Evolutionary conservation across 2,329 filamentous ascomycete genomes (phyloP), one percentile per base, ranked within the genome.

Genomic region (Phymatotrichopsis omnivora): DNA sequence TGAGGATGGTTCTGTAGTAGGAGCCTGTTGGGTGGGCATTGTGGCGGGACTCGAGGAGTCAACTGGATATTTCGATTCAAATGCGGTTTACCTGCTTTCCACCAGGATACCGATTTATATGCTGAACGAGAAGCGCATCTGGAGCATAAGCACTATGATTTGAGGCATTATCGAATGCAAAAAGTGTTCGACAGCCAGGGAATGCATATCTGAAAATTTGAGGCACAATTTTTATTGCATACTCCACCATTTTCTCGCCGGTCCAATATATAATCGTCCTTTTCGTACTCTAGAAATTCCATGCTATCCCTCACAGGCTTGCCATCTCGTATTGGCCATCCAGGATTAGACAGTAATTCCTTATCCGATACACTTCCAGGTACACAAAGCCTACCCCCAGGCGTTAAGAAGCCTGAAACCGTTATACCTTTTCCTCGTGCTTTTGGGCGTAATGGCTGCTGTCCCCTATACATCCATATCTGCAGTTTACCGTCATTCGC

Each of bases 131-230:
- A 3, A 45, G 22, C 11, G 46, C 42, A 49, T 49, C 27, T 3
- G 16, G 1, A 6, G 33, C 33, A 46, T 25, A 49, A 33, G 14
- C 30, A 27, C 11, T 12, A 28, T 50, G 23, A 27, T 50, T 50
- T 3, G 43, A 42, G 11, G 47, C 36, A 33, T 50, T 50, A 29
- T 42, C 37, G 20, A 47, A 47, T 5, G 44, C 37, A 29, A 41
- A 47, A 12, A 47, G 16, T 10, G 20, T 31, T 17, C 42, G 37
- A 23, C 37, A 47, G 0, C 29, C 29, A 7, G n/a, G 42, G 25
- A 38, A 45, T 11, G 32, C 33, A 14, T 29, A 19, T 16, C 23
- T 7, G 25, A 45, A 39, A 39, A 45, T 45, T 24, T 32, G 42
- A 7, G 29, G 10, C 10, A 23, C 42, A 25, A 36, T 17, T 12